Evolutionary conservation across 2,329 filamentous ascomycete genomes (phyloP).

Genomic region (Anthostomella pinea): DNA sequence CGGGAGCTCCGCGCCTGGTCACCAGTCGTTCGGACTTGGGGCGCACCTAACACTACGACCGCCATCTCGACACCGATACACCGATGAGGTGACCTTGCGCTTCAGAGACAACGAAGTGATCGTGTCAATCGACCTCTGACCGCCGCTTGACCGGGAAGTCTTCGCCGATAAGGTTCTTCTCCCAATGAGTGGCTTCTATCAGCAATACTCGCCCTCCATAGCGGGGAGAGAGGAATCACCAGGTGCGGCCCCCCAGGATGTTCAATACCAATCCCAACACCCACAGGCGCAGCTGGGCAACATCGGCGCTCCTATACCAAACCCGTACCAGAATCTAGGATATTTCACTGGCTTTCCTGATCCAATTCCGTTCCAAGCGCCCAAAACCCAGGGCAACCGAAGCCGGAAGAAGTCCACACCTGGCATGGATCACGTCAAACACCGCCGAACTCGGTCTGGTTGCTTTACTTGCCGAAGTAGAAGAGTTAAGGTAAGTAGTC

Average conservation of each 20-base stretch:
- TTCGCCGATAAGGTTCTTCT: conserved; percentile 11
- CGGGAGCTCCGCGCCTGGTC: too few relatives aligned
- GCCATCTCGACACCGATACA: too few relatives aligned
- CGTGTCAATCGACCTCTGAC: too few relatives aligned
- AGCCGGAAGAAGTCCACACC: conserved; percentile 50
- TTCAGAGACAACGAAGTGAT: too few relatives aligned
- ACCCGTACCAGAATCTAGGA: conserved; percentile 45
- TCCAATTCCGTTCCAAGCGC: conserved; percentile 44
- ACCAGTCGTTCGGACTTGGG: too few relatives aligned
- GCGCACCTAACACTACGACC: too few relatives aligned
- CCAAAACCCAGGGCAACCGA: conserved; percentile 43
- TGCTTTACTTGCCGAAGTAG: conserved; percentile 89
- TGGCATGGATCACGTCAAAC: conserved; percentile 74
- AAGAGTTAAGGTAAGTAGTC: conserved; percentile 69
- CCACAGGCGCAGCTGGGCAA: conserved; percentile 30
- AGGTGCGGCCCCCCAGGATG: conserved; percentile 38
- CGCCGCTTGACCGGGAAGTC: too few relatives aligned
- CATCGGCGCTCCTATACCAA: conserved; percentile 34
- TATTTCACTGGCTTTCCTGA: conserved; percentile 52
- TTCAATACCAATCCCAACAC: conserved; percentile 35
- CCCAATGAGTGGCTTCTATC: conserved; percentile 56
- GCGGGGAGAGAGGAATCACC: conserved; percentile 40
- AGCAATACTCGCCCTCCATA: conserved; percentile 53
- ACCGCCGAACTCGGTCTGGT: conserved; percentile 87
- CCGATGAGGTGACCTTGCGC: too few relatives aligned